Evolutionary conservation across 345 rosid genomes (phyloP).

Genomic region (Rhodomyrtus tomentosa): DNA sequence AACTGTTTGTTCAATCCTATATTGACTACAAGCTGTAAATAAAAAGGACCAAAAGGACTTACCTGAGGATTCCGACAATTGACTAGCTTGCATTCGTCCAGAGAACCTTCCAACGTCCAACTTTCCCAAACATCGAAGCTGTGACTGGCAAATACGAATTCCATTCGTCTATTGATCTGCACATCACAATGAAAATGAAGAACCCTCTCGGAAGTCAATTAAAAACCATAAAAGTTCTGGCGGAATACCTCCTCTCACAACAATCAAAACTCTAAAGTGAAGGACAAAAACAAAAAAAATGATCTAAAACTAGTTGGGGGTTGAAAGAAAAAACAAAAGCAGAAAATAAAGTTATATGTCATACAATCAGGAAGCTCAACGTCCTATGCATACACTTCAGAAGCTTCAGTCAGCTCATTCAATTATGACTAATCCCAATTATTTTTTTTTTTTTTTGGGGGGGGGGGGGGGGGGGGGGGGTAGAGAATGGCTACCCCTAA

Average conservation of each 20-base stretch:
- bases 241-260: neutral
- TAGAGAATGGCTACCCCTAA: neutral
- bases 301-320: neutral
- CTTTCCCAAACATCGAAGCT: constrained; percentile 99
- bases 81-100: constrained; percentile 81
- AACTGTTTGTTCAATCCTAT: neutral
- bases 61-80: constrained; percentile 83
- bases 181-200: neutral
- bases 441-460: neutral
- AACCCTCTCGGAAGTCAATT: neutral
- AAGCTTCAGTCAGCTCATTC: neutral
- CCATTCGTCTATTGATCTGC: constrained; percentile 94
- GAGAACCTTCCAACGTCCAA: constrained; percentile 87
- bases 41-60: neutral
- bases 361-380: neutral
- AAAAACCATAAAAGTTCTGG: neutral
- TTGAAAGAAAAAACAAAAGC: neutral
- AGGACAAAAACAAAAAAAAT: neutral
- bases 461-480: too few species aligned
- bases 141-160: constrained; percentile 96
- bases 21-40: neutral
- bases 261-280: neutral
- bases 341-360: neutral
- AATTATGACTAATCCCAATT: neutral
- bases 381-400: neutral